These are phyloP conservation scores for Lasiodiplodia sp. DNA, from an alignment of 2,329 filamentous ascomycete genomes.

Conservation along the genomic window DNA sequence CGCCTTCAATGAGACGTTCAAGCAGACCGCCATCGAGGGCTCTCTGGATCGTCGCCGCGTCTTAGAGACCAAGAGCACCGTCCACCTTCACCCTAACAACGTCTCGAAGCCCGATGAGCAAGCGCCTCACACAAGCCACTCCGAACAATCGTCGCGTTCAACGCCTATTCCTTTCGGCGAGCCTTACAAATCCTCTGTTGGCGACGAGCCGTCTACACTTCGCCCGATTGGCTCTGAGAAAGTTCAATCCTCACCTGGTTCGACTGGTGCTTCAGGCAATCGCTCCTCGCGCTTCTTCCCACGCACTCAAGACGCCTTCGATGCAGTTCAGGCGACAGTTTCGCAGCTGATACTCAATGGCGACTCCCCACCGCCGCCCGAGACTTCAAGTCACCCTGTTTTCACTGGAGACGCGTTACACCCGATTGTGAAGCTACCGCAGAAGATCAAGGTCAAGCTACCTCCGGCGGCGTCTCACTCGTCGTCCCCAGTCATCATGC, in stretches of 20 bases:
- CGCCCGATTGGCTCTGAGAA: slow-evolving; percentile 27
- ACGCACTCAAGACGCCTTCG: slow-evolving; percentile 17
- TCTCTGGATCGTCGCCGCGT: slow-evolving; percentile 21
- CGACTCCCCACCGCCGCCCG: slow-evolving; percentile 68
- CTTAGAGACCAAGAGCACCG: slow-evolving; percentile 23
- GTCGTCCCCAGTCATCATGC: slow-evolving; percentile 51
- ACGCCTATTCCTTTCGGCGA: slow-evolving; percentile 19
- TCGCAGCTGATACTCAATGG: slow-evolving; percentile 20
- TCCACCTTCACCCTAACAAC: slow-evolving; percentile 3
- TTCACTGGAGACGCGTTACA: slow-evolving; percentile 71
- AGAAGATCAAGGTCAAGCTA: slow-evolving; percentile 79
- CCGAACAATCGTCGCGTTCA: slow-evolving; percentile 19
- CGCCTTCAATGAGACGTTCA: slow-evolving; percentile 30
- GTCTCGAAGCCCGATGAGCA: slow-evolving; percentile 9
- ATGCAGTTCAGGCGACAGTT: slow-evolving; percentile 15
- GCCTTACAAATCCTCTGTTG: neutral
- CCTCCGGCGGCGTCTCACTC: slow-evolving; percentile 64
- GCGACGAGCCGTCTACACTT: slow-evolving; percentile 13
- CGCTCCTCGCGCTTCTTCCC: slow-evolving; percentile 48
- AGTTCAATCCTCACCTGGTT: slow-evolving; percentile 24
- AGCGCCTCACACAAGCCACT: neutral
- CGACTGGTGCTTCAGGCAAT: slow-evolving; percentile 7
- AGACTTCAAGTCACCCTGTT: slow-evolving; percentile 75
- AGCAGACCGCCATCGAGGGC: slow-evolving; percentile 22
- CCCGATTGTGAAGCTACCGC: slow-evolving; percentile 75